These are phyloP conservation scores for Stagonosporopsis chrysanthemi DNA, from an alignment of 2,329 filamentous ascomycete genomes.

Conservation along the genomic window DNA sequence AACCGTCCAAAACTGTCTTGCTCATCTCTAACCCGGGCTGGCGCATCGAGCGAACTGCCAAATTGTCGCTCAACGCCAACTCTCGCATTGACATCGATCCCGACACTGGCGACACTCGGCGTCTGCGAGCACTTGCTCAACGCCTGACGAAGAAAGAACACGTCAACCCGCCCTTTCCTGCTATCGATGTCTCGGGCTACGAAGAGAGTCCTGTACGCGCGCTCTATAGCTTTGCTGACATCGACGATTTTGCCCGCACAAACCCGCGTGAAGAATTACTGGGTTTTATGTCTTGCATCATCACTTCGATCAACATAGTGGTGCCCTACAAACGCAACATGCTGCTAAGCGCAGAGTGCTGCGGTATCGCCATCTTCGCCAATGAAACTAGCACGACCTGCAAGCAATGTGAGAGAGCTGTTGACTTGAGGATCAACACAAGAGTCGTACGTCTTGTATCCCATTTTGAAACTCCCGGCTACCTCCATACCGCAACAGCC, in stretches of 20 bases:
- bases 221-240: constrained; percentile 54
- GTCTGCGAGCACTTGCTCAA: constrained; percentile 60
- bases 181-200: constrained; percentile 37
- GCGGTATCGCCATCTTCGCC: constrained; percentile 62
- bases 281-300: constrained; percentile 56
- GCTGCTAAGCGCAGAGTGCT: constrained; percentile 59
- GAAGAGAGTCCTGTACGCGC: constrained; percentile 41
- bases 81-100: constrained; percentile 65
- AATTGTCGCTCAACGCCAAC: constrained; percentile 51
- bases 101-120: constrained; percentile 59
- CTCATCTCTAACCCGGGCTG: constrained; percentile 58
- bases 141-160: constrained; percentile 59
- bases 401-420: constrained; percentile 51
- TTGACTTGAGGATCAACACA: constrained; percentile 53
- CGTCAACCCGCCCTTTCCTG: constrained; percentile 59
- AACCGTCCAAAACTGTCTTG: constrained; percentile 58
- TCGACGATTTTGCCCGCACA: constrained; percentile 51
- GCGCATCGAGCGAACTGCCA: constrained; percentile 46
- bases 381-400: constrained; percentile 54
- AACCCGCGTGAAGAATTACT: constrained; percentile 47
- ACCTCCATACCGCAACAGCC: neutral
- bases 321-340: constrained; percentile 52
- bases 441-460: constrained; percentile 43
- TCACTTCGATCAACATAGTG: constrained; percentile 53
- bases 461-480: neutral